These are phyloP conservation scores for Pseudotulostoma volvatum DNA, from an alignment of 495 filamentous ascomycete genomes.

Conservation along the genomic window DNA sequence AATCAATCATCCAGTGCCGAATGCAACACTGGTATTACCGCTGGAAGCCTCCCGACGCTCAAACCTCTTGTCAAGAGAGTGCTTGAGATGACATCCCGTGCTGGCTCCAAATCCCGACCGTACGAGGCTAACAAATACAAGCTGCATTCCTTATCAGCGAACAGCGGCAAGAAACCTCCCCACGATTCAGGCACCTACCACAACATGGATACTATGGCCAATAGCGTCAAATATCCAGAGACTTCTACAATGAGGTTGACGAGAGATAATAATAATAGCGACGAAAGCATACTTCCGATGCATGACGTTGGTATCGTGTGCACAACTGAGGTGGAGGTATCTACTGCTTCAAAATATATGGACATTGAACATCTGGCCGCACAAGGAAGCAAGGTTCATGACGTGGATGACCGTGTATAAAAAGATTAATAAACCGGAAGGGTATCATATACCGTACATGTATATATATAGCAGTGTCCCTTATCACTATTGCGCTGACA, in stretches of 20 bases:
- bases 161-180: not conserved
- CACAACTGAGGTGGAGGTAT: conserved; percentile 12
- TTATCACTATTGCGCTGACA: too few species aligned
- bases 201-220: not conserved
- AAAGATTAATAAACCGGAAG: too few species aligned
- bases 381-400: too few species aligned
- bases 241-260: conserved; percentile 3
- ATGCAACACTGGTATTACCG: conserved; percentile 26
- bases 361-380: not conserved
- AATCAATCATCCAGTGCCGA: conserved; percentile 12
- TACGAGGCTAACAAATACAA: conserved; percentile 4
- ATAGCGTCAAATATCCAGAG: not conserved
- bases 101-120: conserved; percentile 10
- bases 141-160: conserved; percentile 7
- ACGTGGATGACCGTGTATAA: conserved; percentile 1
- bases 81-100: conserved; percentile 9
- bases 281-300: conserved; percentile 10
- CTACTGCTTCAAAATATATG: not conserved
- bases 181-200: conserved; percentile 1
- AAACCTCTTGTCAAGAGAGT: conserved; percentile 24
- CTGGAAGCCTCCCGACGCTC: conserved; percentile 27
- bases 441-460: too few species aligned
- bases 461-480: too few species aligned
- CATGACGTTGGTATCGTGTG: conserved; percentile 6
- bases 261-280: conserved; percentile 7